Conservation (phyloP, 2,329 filamentous ascomycete species). For the Penicillium brasilianum region DNA sequence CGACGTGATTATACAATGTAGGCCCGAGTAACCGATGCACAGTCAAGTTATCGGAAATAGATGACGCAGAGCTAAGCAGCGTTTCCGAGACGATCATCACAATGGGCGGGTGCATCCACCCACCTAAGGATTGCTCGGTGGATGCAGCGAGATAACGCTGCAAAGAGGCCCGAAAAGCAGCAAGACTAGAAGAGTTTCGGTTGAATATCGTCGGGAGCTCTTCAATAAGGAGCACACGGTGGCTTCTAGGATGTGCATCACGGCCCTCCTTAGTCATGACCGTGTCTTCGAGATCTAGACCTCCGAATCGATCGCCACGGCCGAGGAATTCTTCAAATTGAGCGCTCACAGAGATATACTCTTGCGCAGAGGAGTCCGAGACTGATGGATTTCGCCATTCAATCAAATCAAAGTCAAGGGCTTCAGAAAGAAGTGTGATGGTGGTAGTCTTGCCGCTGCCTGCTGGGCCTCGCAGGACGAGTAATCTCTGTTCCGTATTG, state of each 20-base stretch:
- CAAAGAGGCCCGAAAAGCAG: conserved; percentile 75
- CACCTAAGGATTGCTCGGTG: conserved; percentile 55
- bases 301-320: conserved; percentile 78
- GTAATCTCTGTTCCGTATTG: conserved; percentile 64
- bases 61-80: conserved; percentile 80
- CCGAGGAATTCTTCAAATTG: conserved; percentile 94
- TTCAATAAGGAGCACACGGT: conserved; percentile 72
- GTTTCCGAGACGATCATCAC: conserved; percentile 93
- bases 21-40: conserved; percentile 87
- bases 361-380: conserved; percentile 63
- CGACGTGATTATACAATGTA: conserved; percentile 80
- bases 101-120: conserved; percentile 67
- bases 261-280: conserved; percentile 7
- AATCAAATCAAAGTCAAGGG: conserved; percentile 76
- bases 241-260: conserved; percentile 35
- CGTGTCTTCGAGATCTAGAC: conserved; percentile 59
- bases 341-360: conserved; percentile 71
- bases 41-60: conserved; percentile 88
- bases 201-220: conserved; percentile 81
- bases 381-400: conserved; percentile 89
- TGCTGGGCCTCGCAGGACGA: conserved; percentile 87
- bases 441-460: conserved; percentile 94
- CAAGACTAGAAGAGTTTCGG: conserved; percentile 66
- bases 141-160: conserved; percentile 74
- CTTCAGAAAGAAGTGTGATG: conserved; percentile 74